A percentile compares a stretch with the other conserved stretches of the same genome.
Evolutionary conservation across 1,139 yeast species (phyloP).

Genomic region (Sugiyamaella xylanicola): DNA sequence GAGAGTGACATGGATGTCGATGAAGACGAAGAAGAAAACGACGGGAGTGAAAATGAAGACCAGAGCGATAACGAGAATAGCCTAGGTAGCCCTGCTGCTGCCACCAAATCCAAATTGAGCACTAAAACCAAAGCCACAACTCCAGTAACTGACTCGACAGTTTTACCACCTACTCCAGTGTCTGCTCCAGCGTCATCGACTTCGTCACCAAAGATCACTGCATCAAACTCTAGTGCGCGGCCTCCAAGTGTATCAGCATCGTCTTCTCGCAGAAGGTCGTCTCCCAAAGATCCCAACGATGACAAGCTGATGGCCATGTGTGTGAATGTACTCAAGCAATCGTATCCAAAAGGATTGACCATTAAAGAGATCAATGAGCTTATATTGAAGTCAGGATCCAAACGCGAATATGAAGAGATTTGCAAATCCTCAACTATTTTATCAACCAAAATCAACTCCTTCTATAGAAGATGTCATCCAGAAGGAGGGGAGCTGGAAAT

Average conservation of each 20-base stretch:
- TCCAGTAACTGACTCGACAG: neutral
- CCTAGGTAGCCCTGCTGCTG: neutral
- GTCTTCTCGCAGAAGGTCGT: constrained; percentile 2
- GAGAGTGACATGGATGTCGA: neutral
- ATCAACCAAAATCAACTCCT: constrained; percentile 41
- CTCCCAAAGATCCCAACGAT: constrained; percentile 21
- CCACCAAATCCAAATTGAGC: too few species aligned
- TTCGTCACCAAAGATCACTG: neutral
- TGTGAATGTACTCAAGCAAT: constrained; percentile 31
- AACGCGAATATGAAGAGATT: constrained; percentile 16
- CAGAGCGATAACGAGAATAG: neutral
- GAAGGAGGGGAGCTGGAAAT: constrained; percentile 14
- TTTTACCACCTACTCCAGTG: neutral
- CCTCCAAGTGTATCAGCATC: constrained; percentile 1
- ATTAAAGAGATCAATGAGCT: constrained; percentile 38
- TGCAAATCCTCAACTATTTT: constrained; percentile 40
- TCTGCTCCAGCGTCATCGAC: neutral
- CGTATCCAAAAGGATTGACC: constrained; percentile 37
- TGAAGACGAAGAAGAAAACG: neutral
- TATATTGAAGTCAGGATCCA: constrained; percentile 21
- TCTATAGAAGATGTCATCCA: constrained; percentile 38
- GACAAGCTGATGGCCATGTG: constrained; percentile 33
- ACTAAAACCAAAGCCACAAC: neutral
- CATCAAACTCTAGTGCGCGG: too few species aligned
- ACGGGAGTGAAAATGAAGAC: neutral